These are phyloP conservation scores for Pseudogymnoascus sp. DNA, from an alignment of 2,329 filamentous ascomycete genomes.

Conservation along the genomic window DNA sequence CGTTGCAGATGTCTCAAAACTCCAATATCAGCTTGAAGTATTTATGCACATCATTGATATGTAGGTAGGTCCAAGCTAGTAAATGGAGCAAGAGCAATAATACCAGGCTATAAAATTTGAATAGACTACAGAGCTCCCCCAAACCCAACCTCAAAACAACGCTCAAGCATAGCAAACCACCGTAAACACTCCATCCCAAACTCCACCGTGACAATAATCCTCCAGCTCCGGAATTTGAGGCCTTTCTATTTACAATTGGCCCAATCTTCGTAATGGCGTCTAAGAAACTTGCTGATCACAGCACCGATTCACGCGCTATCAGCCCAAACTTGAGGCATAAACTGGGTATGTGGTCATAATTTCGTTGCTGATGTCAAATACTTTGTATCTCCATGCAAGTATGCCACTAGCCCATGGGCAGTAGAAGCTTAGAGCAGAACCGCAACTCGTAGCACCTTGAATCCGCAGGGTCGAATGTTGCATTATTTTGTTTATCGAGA, in stretches of 20 bases:
- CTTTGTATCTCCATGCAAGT: not conserved
- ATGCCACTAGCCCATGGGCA: conserved; percentile 23
- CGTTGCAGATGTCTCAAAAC: not conserved
- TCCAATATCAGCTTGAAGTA: too few relatives aligned
- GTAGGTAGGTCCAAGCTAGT: not conserved
- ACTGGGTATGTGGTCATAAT: not conserved
- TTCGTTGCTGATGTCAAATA: not conserved
- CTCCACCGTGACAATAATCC: not conserved
- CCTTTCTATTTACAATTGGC: not conserved
- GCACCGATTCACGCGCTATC: not conserved
- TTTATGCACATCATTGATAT: not conserved
- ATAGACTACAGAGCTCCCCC: not conserved
- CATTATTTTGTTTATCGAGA: conserved; percentile 27
- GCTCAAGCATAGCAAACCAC: not conserved
- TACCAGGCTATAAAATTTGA: not conserved
- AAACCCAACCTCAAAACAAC: not conserved
- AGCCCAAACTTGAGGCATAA: not conserved
- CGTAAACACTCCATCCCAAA: not conserved
- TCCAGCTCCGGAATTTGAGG: not conserved
- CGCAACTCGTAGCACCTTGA: conserved; percentile 47
- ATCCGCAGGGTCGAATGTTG: conserved; percentile 29
- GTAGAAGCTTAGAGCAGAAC: conserved; percentile 44
- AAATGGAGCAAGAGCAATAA: not conserved
- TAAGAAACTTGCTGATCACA: not conserved
- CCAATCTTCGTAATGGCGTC: not conserved